Evolutionary conservation across 2,329 filamentous ascomycete genomes (phyloP).

Genomic region (Microsporum canis): DNA sequence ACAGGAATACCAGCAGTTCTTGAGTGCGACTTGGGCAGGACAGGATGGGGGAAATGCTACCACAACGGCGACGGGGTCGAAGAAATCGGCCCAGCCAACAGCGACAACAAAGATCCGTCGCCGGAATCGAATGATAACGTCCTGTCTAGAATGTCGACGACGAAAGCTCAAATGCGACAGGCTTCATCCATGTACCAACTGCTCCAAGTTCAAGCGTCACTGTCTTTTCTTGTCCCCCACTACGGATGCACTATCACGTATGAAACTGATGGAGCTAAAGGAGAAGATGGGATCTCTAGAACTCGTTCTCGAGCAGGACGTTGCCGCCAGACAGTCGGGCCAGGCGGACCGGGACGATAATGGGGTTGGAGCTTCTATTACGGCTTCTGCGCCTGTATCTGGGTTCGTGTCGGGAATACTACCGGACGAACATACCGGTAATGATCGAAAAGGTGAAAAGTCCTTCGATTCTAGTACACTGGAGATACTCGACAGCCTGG

Average conservation of each 20-base stretch:
- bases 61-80: not conserved
- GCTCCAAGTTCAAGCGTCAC: conserved; percentile 39
- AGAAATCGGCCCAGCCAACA: not conserved
- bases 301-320: conserved; percentile 56
- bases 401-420: not conserved
- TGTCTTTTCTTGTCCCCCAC: conserved; percentile 55
- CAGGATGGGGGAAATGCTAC: not conserved
- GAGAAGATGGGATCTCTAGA: conserved; percentile 65
- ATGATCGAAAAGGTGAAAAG: not conserved
- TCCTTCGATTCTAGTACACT: not conserved
- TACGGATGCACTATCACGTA: conserved; percentile 57
- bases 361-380: not conserved
- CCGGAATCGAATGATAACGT: conserved; percentile 58
- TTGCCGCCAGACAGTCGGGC: conserved; percentile 38
- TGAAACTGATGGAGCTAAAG: conserved; percentile 64
- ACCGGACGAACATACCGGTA: not conserved
- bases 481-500: conserved; percentile 39
- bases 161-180: conserved; percentile 70
- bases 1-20: not conserved
- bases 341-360: conserved; percentile 2
- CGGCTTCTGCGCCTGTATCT: not conserved
- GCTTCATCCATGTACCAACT: conserved; percentile 54
- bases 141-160: conserved; percentile 58
- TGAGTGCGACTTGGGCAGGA: not conserved
- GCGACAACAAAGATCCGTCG: conserved; percentile 37